Evolutionary conservation across 1,139 yeast species (phyloP).

Genomic region (Debaryomyces fabryi): DNA sequence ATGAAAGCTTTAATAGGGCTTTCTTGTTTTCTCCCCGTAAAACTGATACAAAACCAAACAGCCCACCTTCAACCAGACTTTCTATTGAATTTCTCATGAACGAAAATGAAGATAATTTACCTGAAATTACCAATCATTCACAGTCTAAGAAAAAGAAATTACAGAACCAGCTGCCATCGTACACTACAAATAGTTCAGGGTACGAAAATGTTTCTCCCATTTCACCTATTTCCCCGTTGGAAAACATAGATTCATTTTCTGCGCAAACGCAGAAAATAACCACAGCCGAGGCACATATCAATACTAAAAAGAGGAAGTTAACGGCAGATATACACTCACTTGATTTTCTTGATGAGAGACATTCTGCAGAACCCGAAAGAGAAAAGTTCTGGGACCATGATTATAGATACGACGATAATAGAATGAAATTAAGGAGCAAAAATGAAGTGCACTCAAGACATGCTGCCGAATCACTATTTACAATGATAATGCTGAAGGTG

Average conservation of each 20-base stretch:
- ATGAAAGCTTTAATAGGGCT: not conserved
- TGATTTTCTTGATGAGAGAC: not conserved
- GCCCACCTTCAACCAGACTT: conserved; percentile 8
- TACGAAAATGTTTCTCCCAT: not conserved
- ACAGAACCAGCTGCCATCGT: not conserved
- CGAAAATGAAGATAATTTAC: conserved; percentile 7
- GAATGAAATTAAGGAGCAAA: conserved; percentile 48
- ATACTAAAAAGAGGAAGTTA: not conserved
- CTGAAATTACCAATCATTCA: not conserved
- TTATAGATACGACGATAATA: conserved; percentile 38
- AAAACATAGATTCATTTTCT: conserved; percentile 26
- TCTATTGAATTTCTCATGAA: conserved; percentile 27
- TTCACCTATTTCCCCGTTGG: conserved; percentile 32
- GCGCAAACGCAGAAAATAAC: not conserved
- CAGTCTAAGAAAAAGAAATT: not conserved
- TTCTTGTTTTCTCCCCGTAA: conserved; percentile 19
- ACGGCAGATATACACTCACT: not conserved
- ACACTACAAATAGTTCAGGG: not conserved
- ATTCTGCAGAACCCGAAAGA: not conserved
- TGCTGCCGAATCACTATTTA: conserved; percentile 50
- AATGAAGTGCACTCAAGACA: conserved; percentile 60
- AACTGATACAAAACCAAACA: not conserved
- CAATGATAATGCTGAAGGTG: conserved; percentile 53
- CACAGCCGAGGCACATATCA: not conserved
- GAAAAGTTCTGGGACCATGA: not conserved